A percentile compares a stretch with the other conserved stretches of the same genome.
These are phyloP conservation scores for Lizonia empirigonia DNA, from an alignment of 2,329 filamentous ascomycete genomes.

Conservation along the genomic window DNA sequence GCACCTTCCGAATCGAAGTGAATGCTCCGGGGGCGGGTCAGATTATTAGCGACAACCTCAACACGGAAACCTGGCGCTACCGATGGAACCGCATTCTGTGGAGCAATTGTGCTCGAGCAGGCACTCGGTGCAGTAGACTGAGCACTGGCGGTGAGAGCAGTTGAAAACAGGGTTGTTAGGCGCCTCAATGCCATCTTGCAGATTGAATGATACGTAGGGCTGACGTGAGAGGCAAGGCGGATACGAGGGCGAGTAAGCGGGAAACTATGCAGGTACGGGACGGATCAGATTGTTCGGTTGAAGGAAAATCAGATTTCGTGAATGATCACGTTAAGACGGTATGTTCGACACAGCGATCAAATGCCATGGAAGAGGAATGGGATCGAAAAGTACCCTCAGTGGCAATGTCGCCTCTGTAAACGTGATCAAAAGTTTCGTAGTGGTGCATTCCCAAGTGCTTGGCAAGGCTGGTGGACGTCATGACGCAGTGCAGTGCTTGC, in stretches of 20 bases:
- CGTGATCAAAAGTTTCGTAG: slow-evolving; percentile 10
- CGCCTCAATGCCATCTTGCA: slow-evolving; percentile 31
- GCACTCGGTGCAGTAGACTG: slow-evolving; percentile 28
- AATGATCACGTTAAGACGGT: slow-evolving; percentile 2
- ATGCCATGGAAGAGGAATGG: slow-evolving; percentile 8
- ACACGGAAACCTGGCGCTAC: slow-evolving; percentile 51
- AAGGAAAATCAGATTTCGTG: neutral
- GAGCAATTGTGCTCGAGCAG: slow-evolving; percentile 46
- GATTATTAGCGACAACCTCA: slow-evolving; percentile 53
- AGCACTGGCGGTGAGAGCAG: slow-evolving; percentile 31
- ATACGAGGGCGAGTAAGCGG: slow-evolving; percentile 4
- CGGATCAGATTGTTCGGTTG: slow-evolving; percentile 8
- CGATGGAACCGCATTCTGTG: slow-evolving; percentile 49
- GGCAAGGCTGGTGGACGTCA: slow-evolving; percentile 28
- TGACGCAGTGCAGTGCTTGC: slow-evolving; percentile 13
- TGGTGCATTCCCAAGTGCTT: slow-evolving; percentile 27
- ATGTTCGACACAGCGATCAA: slow-evolving; percentile 1
- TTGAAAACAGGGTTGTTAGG: slow-evolving; percentile 33
- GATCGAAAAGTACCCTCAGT: slow-evolving; percentile 23
- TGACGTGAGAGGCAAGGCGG: slow-evolving; percentile 19
- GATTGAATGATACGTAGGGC: slow-evolving; percentile 10
- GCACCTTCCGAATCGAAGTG: slow-evolving; percentile 55
- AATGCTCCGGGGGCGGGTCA: slow-evolving; percentile 54
- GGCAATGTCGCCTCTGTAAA: slow-evolving; percentile 18
- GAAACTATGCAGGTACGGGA: slow-evolving; percentile 16